Conservation (phyloP, 2,329 filamentous ascomycete genomes). For the Botryotinia convoluta region DNA sequence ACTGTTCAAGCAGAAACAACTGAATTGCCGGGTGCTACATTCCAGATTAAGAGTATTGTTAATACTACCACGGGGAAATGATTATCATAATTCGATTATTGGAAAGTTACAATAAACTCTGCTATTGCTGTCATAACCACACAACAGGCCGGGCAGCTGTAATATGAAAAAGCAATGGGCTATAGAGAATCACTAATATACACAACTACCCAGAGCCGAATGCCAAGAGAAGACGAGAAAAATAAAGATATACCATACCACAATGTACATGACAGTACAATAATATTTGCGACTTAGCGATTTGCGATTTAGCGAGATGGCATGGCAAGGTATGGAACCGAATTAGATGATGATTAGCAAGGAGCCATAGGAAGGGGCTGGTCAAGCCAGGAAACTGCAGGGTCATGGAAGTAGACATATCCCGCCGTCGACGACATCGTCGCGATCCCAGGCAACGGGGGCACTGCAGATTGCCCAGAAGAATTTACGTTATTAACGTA, state of each 20-base stretch:
- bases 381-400: background rate
- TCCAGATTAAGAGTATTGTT: slow-evolving; percentile 87
- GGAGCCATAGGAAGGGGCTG: background rate
- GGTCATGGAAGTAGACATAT: background rate
- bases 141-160: background rate
- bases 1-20: slow-evolving; percentile 88
- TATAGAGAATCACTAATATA: background rate
- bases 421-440: background rate
- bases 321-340: background rate
- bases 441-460: background rate
- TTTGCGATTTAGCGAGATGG: background rate
- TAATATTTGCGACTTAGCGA: background rate
- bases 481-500: background rate
- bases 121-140: background rate
- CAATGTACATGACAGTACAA: background rate
- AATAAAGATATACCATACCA: background rate
- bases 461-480: background rate
- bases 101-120: background rate
- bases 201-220: background rate
- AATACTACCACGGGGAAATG: slow-evolving; percentile 24
- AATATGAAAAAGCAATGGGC: background rate
- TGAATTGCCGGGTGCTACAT: slow-evolving; percentile 84
- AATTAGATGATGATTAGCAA: background rate
- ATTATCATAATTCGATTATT: background rate
- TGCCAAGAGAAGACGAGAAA: background rate